A percentile compares a stretch with the other conserved stretches of the same genome.
Evolutionary conservation across 2,329 filamentous ascomycete species (phyloP).

Genomic region (Fusarium sp.): DNA sequence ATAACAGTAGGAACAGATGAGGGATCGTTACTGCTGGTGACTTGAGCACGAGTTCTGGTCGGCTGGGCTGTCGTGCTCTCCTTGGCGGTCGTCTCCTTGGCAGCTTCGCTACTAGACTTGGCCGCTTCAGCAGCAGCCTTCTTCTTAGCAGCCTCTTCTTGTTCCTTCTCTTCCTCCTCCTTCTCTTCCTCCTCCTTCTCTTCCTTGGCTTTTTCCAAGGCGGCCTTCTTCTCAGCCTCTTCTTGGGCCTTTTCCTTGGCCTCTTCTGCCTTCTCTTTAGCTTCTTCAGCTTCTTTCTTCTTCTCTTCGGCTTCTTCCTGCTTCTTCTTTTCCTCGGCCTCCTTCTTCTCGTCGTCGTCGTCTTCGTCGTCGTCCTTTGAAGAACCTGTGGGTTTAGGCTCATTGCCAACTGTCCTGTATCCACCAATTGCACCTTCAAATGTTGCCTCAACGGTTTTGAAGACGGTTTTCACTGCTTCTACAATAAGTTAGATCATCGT

Average conservation of each 20-base stretch:
- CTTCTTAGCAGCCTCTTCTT: constrained; percentile 34
- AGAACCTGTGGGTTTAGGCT: constrained; percentile 30
- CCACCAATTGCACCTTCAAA: constrained; percentile 60
- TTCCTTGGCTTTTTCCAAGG: constrained; percentile 27
- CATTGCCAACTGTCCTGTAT: constrained; percentile 53
- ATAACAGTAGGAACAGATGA: constrained; percentile 47
- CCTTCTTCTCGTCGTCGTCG: constrained; percentile 16
- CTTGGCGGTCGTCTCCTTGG: constrained; percentile 12
- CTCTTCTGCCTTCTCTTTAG: constrained; percentile 31
- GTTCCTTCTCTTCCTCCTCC: constrained; percentile 31
- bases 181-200: constrained; percentile 29
- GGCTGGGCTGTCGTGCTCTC: constrained; percentile 37
- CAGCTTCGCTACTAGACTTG: constrained; percentile 31
- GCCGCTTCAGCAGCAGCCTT: constrained; percentile 25
- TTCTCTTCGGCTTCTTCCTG: constrained; percentile 28
- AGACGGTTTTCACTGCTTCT: constrained; percentile 56
- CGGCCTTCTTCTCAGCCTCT: constrained; percentile 28
- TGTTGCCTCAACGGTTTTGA: constrained; percentile 56
- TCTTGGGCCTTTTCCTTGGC: constrained; percentile 38
- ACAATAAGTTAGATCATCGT: constrained; percentile 14
- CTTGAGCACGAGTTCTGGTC: constrained; percentile 32
- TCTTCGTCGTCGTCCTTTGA: constrained; percentile 16
- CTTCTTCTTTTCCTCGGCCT: constrained; percentile 37
- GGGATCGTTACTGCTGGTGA: constrained; percentile 35
- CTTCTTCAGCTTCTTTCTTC: constrained; percentile 37